Conservation (phyloP, 2,329 filamentous ascomycete species). For the Penicillium sclerotigenum region DNA sequence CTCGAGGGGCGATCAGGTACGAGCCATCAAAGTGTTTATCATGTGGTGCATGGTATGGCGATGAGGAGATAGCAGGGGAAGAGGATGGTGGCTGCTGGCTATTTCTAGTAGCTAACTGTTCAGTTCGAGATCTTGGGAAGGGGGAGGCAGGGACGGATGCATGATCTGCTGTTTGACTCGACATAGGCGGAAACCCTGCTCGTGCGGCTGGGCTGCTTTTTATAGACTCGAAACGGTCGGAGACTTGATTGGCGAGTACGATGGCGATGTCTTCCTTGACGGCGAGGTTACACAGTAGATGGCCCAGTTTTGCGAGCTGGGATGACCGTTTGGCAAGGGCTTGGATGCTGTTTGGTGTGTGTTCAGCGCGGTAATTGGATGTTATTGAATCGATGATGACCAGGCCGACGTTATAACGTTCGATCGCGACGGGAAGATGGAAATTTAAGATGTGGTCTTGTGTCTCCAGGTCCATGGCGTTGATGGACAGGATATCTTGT, state of each 20-base stretch:
- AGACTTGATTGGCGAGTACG: slow-evolving; percentile 92
- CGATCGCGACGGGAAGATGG: slow-evolving; percentile 82
- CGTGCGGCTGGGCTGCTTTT: not conserved
- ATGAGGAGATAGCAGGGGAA: slow-evolving; percentile 28
- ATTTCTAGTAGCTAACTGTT: slow-evolving; percentile 6
- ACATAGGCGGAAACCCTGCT: slow-evolving; percentile 10
- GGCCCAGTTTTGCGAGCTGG: slow-evolving; percentile 72
- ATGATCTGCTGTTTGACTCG: slow-evolving; percentile 16
- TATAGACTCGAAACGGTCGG: slow-evolving; percentile 68
- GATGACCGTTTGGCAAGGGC: slow-evolving; percentile 70
- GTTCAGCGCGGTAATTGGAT: slow-evolving; percentile 92
- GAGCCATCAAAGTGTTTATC: slow-evolving; percentile 30
- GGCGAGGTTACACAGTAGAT: slow-evolving; percentile 72
- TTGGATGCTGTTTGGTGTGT: slow-evolving; percentile 37
- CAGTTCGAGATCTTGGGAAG: slow-evolving; percentile 12
- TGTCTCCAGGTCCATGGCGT: slow-evolving; percentile 83
- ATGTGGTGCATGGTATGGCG: slow-evolving; percentile 29
- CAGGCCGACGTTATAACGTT: slow-evolving; percentile 72
- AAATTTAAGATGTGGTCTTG: slow-evolving; percentile 94
- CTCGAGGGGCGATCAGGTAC: slow-evolving; percentile 40
- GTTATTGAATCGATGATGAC: slow-evolving; percentile 88
- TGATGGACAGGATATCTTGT: slow-evolving; percentile 73
- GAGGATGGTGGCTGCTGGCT: slow-evolving; percentile 13
- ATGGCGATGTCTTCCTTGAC: slow-evolving; percentile 72
- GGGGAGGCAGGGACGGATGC: slow-evolving; percentile 23